Percentiles rank a stretch among this genome's conserved stretches.
Conservation (phyloP, 2,329 filamentous ascomycete species). For the Shiraia bambusicola region DNA sequence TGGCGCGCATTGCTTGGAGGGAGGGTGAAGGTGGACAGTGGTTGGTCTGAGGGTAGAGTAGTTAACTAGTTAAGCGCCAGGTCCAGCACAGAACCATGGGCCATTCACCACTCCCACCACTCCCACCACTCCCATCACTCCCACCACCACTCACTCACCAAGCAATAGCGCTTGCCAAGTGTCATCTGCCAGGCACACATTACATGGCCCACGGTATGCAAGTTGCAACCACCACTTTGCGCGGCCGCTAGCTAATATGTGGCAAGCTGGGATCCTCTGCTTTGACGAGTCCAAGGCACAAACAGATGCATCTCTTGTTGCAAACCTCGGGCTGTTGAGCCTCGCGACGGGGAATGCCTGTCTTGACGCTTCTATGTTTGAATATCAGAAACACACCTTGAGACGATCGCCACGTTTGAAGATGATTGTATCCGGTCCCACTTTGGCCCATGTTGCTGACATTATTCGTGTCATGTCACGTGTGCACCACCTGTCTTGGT, state of each 20-base stretch:
- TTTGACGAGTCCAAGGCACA: constrained; percentile 5
- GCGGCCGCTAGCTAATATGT: constrained; percentile 5
- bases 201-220: too few species aligned
- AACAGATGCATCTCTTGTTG: constrained; percentile 4
- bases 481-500: background rate
- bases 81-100: constrained; percentile 20
- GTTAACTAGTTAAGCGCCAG: too few species aligned
- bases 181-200: too few species aligned
- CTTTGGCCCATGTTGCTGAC: background rate
- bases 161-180: constrained; percentile 35
- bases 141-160: too few species aligned
- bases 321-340: background rate
- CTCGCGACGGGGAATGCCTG: constrained; percentile 3
- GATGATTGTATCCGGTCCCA: background rate
- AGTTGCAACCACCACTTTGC: constrained; percentile 5
- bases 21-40: constrained; percentile 6
- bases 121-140: too few species aligned
- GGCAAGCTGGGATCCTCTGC: constrained; percentile 13
- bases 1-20: constrained; percentile 19
- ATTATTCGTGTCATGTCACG: background rate
- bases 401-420: constrained; percentile 4
- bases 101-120: constrained; percentile 33
- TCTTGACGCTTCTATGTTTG: background rate
- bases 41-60: constrained; percentile 21
- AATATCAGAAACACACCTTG: constrained; percentile 7